These are phyloP conservation scores for Agarophyton chilense DNA, from an alignment of 23 red algal genomes.

Conservation along the genomic window DNA sequence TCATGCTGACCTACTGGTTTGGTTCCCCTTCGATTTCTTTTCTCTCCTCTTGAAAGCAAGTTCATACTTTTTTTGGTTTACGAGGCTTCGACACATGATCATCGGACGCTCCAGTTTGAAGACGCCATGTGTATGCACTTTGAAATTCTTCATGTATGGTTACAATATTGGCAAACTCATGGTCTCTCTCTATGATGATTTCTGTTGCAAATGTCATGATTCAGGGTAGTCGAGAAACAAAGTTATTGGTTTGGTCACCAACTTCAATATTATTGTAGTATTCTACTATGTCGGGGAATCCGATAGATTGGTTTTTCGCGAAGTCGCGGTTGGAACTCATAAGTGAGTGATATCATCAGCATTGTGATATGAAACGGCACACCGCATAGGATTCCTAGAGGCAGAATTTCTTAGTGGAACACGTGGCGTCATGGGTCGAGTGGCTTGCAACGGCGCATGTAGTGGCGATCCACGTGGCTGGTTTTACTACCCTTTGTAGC, in stretches of 20 bases:
- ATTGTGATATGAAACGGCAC: too few relatives aligned
- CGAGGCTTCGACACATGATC: constrained; percentile 51
- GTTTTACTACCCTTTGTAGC: too few relatives aligned
- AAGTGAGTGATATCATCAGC: too few relatives aligned
- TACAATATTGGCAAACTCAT: constrained; percentile 89
- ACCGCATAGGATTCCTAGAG: too few relatives aligned
- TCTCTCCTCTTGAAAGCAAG: constrained; percentile 33
- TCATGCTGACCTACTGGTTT: neutral
- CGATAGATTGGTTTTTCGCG: too few relatives aligned
- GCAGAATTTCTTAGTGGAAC: too few relatives aligned
- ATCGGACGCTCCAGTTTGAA: constrained; percentile 61
- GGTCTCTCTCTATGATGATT: constrained; percentile 57
- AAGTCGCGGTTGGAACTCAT: too few relatives aligned
- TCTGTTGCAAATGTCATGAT: constrained; percentile 64
- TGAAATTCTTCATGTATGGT: constrained; percentile 68
- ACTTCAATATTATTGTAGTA: constrained; percentile 57
- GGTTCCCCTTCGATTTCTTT: constrained; percentile 22
- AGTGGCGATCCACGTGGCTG: too few relatives aligned
- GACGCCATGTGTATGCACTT: constrained; percentile 86
- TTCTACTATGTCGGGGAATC: too few relatives aligned
- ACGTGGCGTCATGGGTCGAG: too few relatives aligned
- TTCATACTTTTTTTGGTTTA: constrained; percentile 11
- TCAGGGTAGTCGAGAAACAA: constrained; percentile 46
- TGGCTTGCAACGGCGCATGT: too few relatives aligned
- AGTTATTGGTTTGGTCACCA: constrained; percentile 12